Base-by-base conservation (phyloP, 2,329 filamentous ascomycete genomes). In the Ophiocordyceps polyrhachis-furcata region DNA sequence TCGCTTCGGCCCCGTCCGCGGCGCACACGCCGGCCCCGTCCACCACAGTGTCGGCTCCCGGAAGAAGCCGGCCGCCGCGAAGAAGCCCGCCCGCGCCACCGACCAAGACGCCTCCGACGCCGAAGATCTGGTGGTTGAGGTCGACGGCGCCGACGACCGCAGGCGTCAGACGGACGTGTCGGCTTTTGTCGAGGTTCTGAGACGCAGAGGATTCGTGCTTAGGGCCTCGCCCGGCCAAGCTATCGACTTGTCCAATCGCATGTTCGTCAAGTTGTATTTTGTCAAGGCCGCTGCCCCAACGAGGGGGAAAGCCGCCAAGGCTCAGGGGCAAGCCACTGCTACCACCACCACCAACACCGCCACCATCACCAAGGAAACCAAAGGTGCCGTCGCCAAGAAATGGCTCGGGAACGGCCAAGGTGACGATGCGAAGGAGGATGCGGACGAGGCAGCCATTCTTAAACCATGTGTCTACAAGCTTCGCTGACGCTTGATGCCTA, bases 231-330 rank as follows among this genome's bases (percentile, higher is more conserved):
- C 67, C 50, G 62, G 61, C 21, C 57, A 61, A 42, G 75, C 80
- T 0, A 71, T 93, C 11, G 87, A 98, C 64, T 66, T 93, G 55
- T 75, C 73, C 46, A 98, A 98, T 65, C 93, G 83, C 66, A 98
- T 98, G 91, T 98, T 98, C 67, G 89, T 96, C 52, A 85, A 82
- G 65, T 89, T 98, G 86, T 78, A 82, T 54, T 98, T 98, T 62
- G 69, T 88, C 54, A 98, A 96, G 67, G 77, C 73, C n/a, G 77
- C 76, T 19, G 67, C 76, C 41, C 82, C 88, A 0, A 71, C 71
- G 2, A 81, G 78, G 58, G 87, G 87, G 21, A 93, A 93, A 66
- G 76, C 81, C 50, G 75, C 69, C 14, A 69, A 64, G 45, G 57
- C 62, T 14, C 50, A 76, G 53, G 81, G n/a, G n/a, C n/a, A 79